Evolutionary conservation across 2,329 filamentous ascomycete genomes (phyloP).

Genomic region (Fonsecaea erecta): DNA sequence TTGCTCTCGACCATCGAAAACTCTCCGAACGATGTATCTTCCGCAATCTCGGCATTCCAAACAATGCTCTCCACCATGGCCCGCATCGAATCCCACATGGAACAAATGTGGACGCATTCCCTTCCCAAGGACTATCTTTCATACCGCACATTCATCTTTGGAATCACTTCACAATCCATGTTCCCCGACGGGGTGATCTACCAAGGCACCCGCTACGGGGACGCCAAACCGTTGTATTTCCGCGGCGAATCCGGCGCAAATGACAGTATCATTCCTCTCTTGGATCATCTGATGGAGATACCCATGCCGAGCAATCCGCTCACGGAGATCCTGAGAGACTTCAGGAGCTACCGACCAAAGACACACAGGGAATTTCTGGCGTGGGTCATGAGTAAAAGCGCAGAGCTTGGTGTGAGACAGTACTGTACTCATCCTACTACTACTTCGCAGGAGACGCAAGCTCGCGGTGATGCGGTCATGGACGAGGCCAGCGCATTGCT

Average conservation of each 20-base stretch:
- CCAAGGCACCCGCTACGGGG: conserved; percentile 70
- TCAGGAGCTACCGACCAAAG: conserved; percentile 83
- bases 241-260: conserved; percentile 93
- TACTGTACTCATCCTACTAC: conserved; percentile 35
- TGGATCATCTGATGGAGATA: conserved; percentile 85
- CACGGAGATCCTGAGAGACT: conserved; percentile 85
- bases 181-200: conserved; percentile 91
- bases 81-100: conserved; percentile 79
- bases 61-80: conserved; percentile 67
- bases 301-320: conserved; percentile 87
- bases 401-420: conserved; percentile 51
- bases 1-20: conserved; percentile 63
- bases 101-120: conserved; percentile 90
- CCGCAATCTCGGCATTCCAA: conserved; percentile 56
- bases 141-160: conserved; percentile 97
- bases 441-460: background rate
- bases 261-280: conserved; percentile 88
- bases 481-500: conserved; percentile 42
- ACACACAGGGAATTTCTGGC: conserved; percentile 86
- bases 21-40: conserved; percentile 8
- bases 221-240: conserved; percentile 74
- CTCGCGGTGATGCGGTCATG: conserved; percentile 16
- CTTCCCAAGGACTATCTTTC: conserved; percentile 81
- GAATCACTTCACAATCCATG: conserved; percentile 91
- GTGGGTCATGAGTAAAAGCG: conserved; percentile 64